Evolutionary conservation across 1,284 basidiomycete genomes (phyloP).

Genomic region (Rhodotorula sp.): DNA sequence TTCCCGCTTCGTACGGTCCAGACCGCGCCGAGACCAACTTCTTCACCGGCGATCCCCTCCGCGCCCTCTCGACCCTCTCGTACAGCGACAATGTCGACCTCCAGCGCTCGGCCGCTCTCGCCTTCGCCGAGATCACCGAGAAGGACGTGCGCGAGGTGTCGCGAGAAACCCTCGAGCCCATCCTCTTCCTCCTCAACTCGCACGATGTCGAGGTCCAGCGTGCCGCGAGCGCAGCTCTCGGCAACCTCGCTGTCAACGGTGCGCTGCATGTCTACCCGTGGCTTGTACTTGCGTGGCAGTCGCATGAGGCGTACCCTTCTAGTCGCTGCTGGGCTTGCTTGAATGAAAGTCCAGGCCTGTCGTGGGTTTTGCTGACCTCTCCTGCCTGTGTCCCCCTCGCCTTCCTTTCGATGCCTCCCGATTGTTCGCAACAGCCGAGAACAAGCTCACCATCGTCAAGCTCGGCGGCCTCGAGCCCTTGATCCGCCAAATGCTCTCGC

Average conservation of each 20-base stretch:
- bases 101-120: constrained; percentile 94
- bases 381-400: too few relatives aligned
- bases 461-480: constrained; percentile 96
- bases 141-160: constrained; percentile 97
- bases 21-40: constrained; percentile 93
- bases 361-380: too few relatives aligned
- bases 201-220: constrained; percentile 99
- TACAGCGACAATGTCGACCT: constrained; percentile 99
- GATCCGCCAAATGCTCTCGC: constrained; percentile 98
- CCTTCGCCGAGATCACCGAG: constrained; percentile 99
- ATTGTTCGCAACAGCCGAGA: constrained; percentile 70
- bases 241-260: constrained; percentile 98
- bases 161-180: constrained; percentile 95
- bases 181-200: constrained; percentile 93
- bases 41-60: constrained; percentile 87
- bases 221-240: constrained; percentile 96
- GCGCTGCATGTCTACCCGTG: constrained; percentile 50
- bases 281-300: too few relatives aligned
- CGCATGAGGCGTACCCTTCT: too few relatives aligned
- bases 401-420: constrained; percentile 24
- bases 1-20: too few relatives aligned
- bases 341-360: too few relatives aligned
- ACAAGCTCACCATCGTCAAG: constrained; percentile 98
- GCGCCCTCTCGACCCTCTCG: constrained; percentile 92
- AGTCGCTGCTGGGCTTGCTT: too few relatives aligned